phyloP scores from a whole-genome alignment of 192 early-diverging fungal genomes.

The Umbelopsis vinacea region DNA sequence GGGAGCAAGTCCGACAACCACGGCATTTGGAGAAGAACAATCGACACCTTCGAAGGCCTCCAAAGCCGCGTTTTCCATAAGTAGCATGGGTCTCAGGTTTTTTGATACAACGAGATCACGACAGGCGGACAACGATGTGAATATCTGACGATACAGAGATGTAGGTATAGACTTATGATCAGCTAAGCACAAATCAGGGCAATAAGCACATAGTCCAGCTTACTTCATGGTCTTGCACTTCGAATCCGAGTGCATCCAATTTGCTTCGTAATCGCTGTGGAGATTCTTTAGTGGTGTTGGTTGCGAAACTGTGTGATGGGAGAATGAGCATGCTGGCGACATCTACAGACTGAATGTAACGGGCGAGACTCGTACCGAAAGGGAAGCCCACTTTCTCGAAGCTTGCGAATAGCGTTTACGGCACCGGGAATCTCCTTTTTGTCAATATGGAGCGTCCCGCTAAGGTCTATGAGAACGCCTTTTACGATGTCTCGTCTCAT shows the following conservation, averaged over 20 bases:
- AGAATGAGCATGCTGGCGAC: background rate
- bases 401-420: constrained; percentile 62
- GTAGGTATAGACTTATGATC: too few relatives aligned
- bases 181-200: too few relatives aligned
- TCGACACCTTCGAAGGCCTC: constrained; percentile 71
- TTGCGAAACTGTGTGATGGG: constrained; percentile 63
- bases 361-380: constrained; percentile 26
- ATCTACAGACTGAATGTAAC: background rate
- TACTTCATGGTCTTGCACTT: constrained; percentile 63
- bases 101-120: constrained; percentile 59
- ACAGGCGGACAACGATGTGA: constrained; percentile 83
- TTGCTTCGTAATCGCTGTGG: constrained; percentile 56
- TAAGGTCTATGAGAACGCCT: constrained; percentile 78
- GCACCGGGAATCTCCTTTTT: constrained; percentile 66
- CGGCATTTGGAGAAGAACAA: constrained; percentile 65
- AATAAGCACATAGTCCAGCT: background rate
- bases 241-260: constrained; percentile 70
- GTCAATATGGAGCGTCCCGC: constrained; percentile 81
- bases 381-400: constrained; percentile 61
- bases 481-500: constrained; percentile 24
- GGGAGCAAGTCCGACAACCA: constrained; percentile 85
- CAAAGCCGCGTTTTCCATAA: constrained; percentile 74
- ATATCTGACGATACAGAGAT: constrained; percentile 53
- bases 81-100: constrained; percentile 67
- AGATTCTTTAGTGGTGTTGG: constrained; percentile 87